Evolutionary conservation across 1,284 basidiomycete species (phyloP).

Genomic region (Volvariella surrecta): DNA sequence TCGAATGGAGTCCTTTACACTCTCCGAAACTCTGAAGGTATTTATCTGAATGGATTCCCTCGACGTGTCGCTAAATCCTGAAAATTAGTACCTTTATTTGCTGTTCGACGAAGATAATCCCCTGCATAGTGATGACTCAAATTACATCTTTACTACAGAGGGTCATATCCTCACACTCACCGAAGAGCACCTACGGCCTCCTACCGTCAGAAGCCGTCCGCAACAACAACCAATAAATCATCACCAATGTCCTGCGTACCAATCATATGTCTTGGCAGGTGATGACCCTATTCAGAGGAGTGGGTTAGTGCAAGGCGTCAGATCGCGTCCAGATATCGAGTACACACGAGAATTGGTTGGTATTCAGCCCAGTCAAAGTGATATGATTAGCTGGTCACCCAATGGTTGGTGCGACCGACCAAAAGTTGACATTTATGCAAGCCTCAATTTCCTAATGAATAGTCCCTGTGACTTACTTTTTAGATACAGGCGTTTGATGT

Average conservation of each 20-base stretch:
- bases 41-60: not conserved
- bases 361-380: constrained; percentile 35
- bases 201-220: constrained; percentile 49
- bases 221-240: constrained; percentile 52
- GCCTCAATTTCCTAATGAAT: constrained; percentile 18
- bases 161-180: constrained; percentile 81
- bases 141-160: constrained; percentile 88
- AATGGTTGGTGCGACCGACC: constrained; percentile 71
- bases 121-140: constrained; percentile 66
- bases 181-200: constrained; percentile 39
- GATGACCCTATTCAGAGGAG: constrained; percentile 23
- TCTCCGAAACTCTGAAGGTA: constrained; percentile 88
- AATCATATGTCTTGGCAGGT: constrained; percentile 28
- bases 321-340: constrained; percentile 65
- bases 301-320: constrained; percentile 61
- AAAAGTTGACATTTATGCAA: constrained; percentile 62
- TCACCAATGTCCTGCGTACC: constrained; percentile 68
- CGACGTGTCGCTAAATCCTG: constrained; percentile 6
- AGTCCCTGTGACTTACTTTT: constrained; percentile 6
- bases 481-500: constrained; percentile 64
- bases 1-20: constrained; percentile 88
- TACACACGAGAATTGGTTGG: constrained; percentile 68
- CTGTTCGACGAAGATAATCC: constrained; percentile 84
- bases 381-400: constrained; percentile 51
- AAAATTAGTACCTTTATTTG: constrained; percentile 75